Evolutionary conservation across 768 basidiomycete genomes (phyloP).

Genomic region (Kwoniella sp.): DNA sequence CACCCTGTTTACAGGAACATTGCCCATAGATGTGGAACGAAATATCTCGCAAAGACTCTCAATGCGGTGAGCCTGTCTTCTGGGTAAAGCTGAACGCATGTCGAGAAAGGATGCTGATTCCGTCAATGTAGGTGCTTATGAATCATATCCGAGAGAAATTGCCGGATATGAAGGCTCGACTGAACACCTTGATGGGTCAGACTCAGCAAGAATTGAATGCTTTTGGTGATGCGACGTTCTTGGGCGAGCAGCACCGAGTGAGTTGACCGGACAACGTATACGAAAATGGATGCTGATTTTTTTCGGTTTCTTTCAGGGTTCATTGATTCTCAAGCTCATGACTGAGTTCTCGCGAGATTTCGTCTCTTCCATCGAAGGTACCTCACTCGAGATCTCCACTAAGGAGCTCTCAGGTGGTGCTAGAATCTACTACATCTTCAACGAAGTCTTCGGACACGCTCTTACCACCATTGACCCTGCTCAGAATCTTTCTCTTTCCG

Average conservation of each 20-base stretch:
- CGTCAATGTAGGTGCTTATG: slow-evolving; percentile 70
- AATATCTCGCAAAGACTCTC: slow-evolving; percentile 85
- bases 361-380: slow-evolving; percentile 94
- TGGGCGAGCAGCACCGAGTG: slow-evolving; percentile 78
- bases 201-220: slow-evolving; percentile 97
- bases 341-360: slow-evolving; percentile 98
- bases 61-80: slow-evolving; percentile 72
- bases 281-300: too few relatives aligned
- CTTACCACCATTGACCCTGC: slow-evolving; percentile 87
- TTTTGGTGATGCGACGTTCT: slow-evolving; percentile 89
- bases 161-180: slow-evolving; percentile 97
- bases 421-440: slow-evolving; percentile 98
- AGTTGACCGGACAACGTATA: too few relatives aligned
- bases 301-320: slow-evolving; percentile 61
- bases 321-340: slow-evolving; percentile 90
- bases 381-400: slow-evolving; percentile 91
- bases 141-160: slow-evolving; percentile 98
- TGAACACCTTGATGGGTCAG: slow-evolving; percentile 98
- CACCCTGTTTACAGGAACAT: slow-evolving; percentile 94
- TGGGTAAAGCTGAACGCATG: too few relatives aligned
- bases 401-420: slow-evolving; percentile 98
- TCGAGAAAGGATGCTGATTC: background rate
- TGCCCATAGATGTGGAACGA: slow-evolving; percentile 96
- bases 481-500: slow-evolving; percentile 83
- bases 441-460: slow-evolving; percentile 93